phyloP scores from a whole-genome alignment of 192 early-diverging fungal species.

The Gorgonomyces haynaldii region DNA sequence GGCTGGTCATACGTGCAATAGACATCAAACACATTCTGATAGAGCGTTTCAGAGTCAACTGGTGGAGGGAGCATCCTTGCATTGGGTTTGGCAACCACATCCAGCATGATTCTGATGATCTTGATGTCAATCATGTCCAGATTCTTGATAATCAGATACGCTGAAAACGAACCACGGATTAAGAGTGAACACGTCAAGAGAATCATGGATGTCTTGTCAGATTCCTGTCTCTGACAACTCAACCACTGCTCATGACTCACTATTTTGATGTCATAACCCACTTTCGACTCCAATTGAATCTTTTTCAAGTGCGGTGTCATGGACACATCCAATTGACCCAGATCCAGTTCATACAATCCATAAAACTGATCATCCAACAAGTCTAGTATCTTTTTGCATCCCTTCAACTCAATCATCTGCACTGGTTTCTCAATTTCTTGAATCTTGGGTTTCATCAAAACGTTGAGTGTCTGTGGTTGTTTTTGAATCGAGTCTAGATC shows the following conservation, averaged over 20 bases:
- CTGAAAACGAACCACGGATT: constrained; percentile 55
- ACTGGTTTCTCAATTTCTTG: too few relatives aligned
- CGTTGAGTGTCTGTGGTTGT: constrained; percentile 49
- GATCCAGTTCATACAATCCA: constrained; percentile 61
- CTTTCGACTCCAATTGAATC: constrained; percentile 49
- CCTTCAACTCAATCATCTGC: constrained; percentile 48
- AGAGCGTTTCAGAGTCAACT: background rate
- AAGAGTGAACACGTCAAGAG: too few relatives aligned
- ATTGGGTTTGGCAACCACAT: constrained; percentile 42
- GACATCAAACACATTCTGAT: constrained; percentile 53
- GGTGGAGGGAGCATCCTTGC: background rate
- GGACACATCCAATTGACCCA: constrained; percentile 68
- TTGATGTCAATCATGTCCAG: constrained; percentile 58
- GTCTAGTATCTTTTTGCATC: constrained; percentile 53
- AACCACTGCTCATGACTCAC: too few relatives aligned
- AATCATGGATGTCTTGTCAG: too few relatives aligned
- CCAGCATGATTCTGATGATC: constrained; percentile 58
- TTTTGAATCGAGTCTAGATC: constrained; percentile 55
- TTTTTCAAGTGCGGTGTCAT: constrained; percentile 44
- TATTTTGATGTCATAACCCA: too few relatives aligned
- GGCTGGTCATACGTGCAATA: constrained; percentile 39
- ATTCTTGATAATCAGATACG: constrained; percentile 66
- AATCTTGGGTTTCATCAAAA: too few relatives aligned
- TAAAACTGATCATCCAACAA: constrained; percentile 29
- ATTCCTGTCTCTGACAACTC: too few relatives aligned